Percentiles rank a stretch among this genome's conserved stretches.
Conservation (phyloP, 768 basidiomycete species). For the Solioccasus polychromus region DNA sequence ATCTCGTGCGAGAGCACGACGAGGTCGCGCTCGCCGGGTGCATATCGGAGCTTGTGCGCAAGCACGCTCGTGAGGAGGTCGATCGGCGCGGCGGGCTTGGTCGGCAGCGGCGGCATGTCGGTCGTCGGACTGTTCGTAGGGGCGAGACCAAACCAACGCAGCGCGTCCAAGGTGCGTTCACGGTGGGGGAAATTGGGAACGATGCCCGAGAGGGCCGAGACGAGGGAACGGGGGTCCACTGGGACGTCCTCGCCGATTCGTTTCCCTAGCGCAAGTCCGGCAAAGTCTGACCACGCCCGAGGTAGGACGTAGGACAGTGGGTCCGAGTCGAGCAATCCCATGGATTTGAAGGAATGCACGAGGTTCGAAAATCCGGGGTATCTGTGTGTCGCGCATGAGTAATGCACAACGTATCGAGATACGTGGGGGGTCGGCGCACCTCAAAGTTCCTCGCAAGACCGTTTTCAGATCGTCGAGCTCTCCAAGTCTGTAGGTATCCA, state of each 20-base stretch:
- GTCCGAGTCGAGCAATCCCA: conserved; percentile 62
- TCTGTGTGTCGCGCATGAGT: conserved; percentile 34
- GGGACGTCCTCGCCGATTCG: conserved; percentile 25
- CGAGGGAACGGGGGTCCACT: conserved; percentile 31
- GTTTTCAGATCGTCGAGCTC: conserved; percentile 47
- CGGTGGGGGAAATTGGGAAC: conserved; percentile 11
- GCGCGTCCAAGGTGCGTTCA: conserved; percentile 36
- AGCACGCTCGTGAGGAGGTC: conserved; percentile 76
- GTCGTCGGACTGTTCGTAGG: conserved; percentile 7
- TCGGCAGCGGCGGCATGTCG: conserved; percentile 43
- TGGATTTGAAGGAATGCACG: conserved; percentile 65
- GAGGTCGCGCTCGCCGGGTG: conserved; percentile 73
- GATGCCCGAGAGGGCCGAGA: conserved; percentile 30
- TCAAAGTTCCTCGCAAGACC: conserved; percentile 79
- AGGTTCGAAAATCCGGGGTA: conserved; percentile 81
- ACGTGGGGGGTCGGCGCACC: conserved; percentile 38
- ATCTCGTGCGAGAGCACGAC: conserved; percentile 87
- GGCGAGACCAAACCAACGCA: conserved; percentile 39
- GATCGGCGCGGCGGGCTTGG: conserved; percentile 47
- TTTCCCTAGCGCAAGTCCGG: conserved; percentile 33
- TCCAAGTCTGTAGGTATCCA: conserved; percentile 58
- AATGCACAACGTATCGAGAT: neutral
- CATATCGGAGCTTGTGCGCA: conserved; percentile 67
- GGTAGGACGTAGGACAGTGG: conserved; percentile 17
- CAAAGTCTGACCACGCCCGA: conserved; percentile 35